Conservation (phyloP, 768 basidiomycete species). For the Russula foetens region DNA sequence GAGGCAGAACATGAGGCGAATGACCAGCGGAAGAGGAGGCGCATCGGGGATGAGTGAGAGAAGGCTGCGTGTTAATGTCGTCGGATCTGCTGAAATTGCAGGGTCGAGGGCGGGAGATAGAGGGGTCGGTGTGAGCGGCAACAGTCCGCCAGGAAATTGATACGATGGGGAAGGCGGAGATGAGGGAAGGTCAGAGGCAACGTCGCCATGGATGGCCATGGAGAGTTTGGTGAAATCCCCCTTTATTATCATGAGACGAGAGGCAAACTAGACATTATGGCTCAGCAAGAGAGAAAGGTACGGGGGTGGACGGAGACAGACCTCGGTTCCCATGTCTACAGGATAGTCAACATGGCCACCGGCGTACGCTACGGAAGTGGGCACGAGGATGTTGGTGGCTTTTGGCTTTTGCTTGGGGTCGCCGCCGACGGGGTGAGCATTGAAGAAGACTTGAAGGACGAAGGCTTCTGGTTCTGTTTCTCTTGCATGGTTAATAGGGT, state of each 20-base stretch:
- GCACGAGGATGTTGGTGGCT: slow-evolving; percentile 62
- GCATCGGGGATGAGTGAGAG: slow-evolving; percentile 53
- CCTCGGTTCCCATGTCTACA: slow-evolving; percentile 66
- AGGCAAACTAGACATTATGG: slow-evolving; percentile 43
- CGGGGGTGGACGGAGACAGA: slow-evolving; percentile 25
- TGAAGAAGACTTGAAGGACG: slow-evolving; percentile 68
- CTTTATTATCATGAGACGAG: slow-evolving; percentile 73
- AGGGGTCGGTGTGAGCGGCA: slow-evolving; percentile 28
- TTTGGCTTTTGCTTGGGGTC: slow-evolving; percentile 51
- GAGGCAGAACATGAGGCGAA: slow-evolving; percentile 70
- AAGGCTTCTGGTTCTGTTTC: slow-evolving; percentile 66
- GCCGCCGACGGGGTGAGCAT: slow-evolving; percentile 46
- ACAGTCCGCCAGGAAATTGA: slow-evolving; percentile 33
- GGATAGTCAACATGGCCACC: slow-evolving; percentile 59
- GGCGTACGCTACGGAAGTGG: slow-evolving; percentile 62
- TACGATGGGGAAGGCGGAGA: slow-evolving; percentile 31
- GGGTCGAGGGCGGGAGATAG: slow-evolving; percentile 52
- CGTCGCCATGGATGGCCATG: slow-evolving; percentile 50
- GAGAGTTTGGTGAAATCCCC: slow-evolving; percentile 64
- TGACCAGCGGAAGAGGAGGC: slow-evolving; percentile 54
- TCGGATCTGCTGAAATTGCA: slow-evolving; percentile 51
- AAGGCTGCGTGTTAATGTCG: slow-evolving; percentile 50
- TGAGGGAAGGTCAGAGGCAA: slow-evolving; percentile 38
- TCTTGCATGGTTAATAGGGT: slow-evolving; percentile 29
- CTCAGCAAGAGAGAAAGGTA: slow-evolving; percentile 8